Base-by-base conservation (phyloP, 2,329 filamentous ascomycete species). In the Stagonosporopsis tanaceti region DNA sequence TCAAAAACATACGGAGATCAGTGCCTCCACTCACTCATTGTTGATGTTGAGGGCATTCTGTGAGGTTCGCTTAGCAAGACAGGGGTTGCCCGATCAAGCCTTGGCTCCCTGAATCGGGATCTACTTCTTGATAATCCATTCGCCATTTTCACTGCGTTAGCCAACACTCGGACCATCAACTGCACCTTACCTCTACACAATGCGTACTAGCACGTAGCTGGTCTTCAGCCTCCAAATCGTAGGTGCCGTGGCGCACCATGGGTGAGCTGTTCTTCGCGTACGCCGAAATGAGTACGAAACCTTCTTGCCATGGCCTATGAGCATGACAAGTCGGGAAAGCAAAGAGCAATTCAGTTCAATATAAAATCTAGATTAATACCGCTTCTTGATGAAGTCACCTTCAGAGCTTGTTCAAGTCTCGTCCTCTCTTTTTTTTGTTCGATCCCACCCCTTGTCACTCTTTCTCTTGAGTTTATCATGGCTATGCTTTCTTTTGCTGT, bases 201-300 rank as follows among this genome's bases (percentile, higher is more conserved):
- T 32, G 7, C n/a, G 9, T 50, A 25, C 27, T 20, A 8, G 28
- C 47, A 34, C 47, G 6, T 25, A 15, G 20, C 17, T n/a, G n/a
- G n/a, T 6, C 8, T 11, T 25, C 47, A 50, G 47, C 37, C 27
- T 32, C 47, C 14, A 34, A 24, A 30, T n/a, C 17, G 27, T 4
- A n/a, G 3, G 6, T 27, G 17, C n/a, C 27, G 37, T 50, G 37
- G 47, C 47, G 37, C 27, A 34, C 20, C 4, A 40, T 17, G 37
- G 41, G 20, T n/a, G 37, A 50, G 47, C 47, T 50, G 37, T 7
- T 25, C 37, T 24, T 32, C 37, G 37, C 47, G 25, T 15, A 8
- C 20, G 24, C 47, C 47, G 47, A 50, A 22, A 50, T 32, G 37
- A 15, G 28, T 50, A 40, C 47, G 47, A 50, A 34, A 40, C 47